Base-by-base conservation (phyloP, 352 stramenopile species). In the Pythium sp. region DNA sequence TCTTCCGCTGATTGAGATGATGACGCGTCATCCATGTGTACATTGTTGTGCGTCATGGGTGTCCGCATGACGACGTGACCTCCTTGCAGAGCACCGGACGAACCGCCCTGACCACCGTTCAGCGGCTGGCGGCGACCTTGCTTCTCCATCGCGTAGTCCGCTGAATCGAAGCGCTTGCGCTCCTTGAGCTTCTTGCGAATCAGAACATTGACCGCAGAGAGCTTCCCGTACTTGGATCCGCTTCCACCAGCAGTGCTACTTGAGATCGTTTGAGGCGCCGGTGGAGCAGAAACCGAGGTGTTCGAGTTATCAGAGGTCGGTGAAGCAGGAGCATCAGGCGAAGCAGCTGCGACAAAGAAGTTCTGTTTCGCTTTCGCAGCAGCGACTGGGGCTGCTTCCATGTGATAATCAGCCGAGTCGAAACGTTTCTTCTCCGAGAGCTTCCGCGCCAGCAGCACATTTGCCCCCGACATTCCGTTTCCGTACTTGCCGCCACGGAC, bases 101-200 rank as follows among this genome's bases (percentile, higher is more conserved):
- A 67, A 3, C 67, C 70, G 20, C 64, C 67, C 32, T 78, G 65
- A 30, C 72, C 69, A n/a, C 53, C 51, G 36, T 65, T 54, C 3
- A 15, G 43, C 53, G 28, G 26, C 64, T 14, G 61, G 22, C 49
- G 67, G 57, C 79, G 76, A 2, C 77, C 72, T n/a, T 87, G 78
- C 56, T 76, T 74, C 58, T 90, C 79, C 82, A 92, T 90, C 3
- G 75, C 72, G 67, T 95, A 91, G 69, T 93, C 87, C 0, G 86
- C 86, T 34, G 87, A 95, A 65, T 94, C 86, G 32, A 95, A 94
- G 5, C 84, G 83, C 55, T 95, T 93, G 15, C 87, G 81, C 63
- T 95, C 87, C 63, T 90, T 87, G 15, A 95, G 64, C 55, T 93
- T 89, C 11, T 86, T 87, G 26, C 86, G 87, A 58, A 95, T 82